Percentiles rank a stretch among this genome's conserved stretches.
These are phyloP conservation scores for Tetratostichococcus sp. DNA, from an alignment of 139 green algal species.

Conservation along the genomic window DNA sequence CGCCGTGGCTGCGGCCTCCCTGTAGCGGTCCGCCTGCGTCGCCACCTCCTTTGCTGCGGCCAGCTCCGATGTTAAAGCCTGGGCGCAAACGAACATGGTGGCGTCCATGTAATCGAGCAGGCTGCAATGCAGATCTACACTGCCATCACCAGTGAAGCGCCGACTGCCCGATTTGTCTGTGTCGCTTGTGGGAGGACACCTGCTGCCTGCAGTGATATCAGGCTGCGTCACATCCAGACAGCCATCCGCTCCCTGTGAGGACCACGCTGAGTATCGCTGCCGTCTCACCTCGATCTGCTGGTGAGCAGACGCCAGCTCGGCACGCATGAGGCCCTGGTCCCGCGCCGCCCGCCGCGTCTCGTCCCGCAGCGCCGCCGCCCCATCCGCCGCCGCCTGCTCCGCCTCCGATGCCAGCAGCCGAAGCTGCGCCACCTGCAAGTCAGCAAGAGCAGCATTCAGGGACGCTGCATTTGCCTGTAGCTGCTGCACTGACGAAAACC, in stretches of 20 bases:
- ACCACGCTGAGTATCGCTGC: not conserved
- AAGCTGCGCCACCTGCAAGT: not conserved
- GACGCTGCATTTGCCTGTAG: too few relatives aligned
- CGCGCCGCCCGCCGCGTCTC: not conserved
- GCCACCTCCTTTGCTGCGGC: not conserved
- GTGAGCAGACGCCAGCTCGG: not conserved
- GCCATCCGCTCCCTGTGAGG: too few relatives aligned
- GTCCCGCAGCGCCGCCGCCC: not conserved
- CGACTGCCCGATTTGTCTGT: too few relatives aligned
- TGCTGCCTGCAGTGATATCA: too few relatives aligned
- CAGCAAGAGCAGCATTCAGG: too few relatives aligned
- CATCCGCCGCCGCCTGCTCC: not conserved
- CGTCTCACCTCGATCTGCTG: not conserved
- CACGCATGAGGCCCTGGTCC: not conserved
- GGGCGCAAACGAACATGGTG: not conserved
- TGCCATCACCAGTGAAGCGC: too few relatives aligned
- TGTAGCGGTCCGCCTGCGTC: not conserved
- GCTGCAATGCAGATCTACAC: too few relatives aligned
- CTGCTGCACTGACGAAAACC: too few relatives aligned
- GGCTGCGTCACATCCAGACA: too few relatives aligned
- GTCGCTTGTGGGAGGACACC: too few relatives aligned
- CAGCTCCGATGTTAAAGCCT: slow-evolving; percentile 2
- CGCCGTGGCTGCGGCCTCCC: not conserved
- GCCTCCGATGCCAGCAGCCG: not conserved
- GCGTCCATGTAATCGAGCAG: too few relatives aligned